phyloP scores from a whole-genome alignment of 176 grass and related monocot genomes.

The Puya raimondii region DNA sequence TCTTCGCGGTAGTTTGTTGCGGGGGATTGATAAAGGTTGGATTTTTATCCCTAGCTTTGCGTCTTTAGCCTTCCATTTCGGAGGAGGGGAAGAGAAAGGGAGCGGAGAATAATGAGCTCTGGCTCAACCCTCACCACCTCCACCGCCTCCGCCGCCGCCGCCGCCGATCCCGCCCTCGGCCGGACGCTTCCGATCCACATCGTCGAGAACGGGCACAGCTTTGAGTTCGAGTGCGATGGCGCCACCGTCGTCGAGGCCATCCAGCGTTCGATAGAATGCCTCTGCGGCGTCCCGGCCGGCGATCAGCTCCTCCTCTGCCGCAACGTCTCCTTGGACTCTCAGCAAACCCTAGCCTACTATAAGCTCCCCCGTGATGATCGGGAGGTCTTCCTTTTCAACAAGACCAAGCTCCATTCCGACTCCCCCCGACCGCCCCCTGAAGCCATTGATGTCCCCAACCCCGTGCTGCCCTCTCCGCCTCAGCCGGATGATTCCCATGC shows the following conservation, averaged over 20 bases:
- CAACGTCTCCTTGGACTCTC: conserved; percentile 62
- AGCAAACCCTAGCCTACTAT: conserved; percentile 56
- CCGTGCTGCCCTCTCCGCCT: conserved; percentile 35
- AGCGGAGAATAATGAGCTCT: conserved; percentile 53
- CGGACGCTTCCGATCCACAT: conserved; percentile 73
- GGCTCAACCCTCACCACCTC: conserved; percentile 69
- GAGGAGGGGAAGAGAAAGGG: conserved; percentile 1
- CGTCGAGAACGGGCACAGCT: conserved; percentile 88
- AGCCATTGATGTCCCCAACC: conserved; percentile 42
- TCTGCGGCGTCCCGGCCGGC: conserved; percentile 39
- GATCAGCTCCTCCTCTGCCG: conserved; percentile 83
- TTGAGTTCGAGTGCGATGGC: conserved; percentile 81
- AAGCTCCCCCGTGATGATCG: conserved; percentile 81
- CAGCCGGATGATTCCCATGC: conserved; percentile 30
- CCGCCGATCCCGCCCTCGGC: conserved; percentile 46
- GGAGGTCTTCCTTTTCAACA: conserved; percentile 96
- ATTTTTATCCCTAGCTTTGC: neutral
- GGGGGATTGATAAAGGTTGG: neutral
- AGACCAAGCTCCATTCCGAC: conserved; percentile 48
- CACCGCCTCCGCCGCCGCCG: neutral
- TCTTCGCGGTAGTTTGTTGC: neutral
- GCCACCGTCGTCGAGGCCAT: conserved; percentile 56
- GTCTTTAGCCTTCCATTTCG: neutral
- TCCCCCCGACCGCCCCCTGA: conserved; percentile 45
- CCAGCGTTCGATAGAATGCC: conserved; percentile 47